Base-by-base conservation (phyloP, 306 rosid species). In the Quillaja saponaria region DNA sequence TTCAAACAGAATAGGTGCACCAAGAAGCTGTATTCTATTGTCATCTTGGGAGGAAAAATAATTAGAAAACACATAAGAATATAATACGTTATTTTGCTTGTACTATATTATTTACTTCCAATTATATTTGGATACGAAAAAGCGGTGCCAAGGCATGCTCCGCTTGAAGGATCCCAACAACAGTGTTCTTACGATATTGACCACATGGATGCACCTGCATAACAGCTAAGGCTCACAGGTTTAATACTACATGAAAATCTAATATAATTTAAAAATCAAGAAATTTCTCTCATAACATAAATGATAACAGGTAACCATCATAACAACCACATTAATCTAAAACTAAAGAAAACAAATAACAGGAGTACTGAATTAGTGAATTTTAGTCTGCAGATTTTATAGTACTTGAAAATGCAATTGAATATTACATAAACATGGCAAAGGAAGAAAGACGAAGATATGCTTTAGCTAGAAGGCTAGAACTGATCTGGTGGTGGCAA, bases 181-280 rank as follows among this genome's bases (percentile, higher is more conserved):
- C 75, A 3, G 99, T 89, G 80, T 89, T 94, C 84, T 94, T 94
- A 16, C 97, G 92, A 78, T 94, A 94, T 71, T 94, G 97, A 78
- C 97, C 99, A 49, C 99, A 89, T 13, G 97, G 95, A 82, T 94
- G 99, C 51, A 92, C 99, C 97, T 89, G 66, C 20, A 68, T 58
- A 65, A 77, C 73, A 77, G 78, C 28, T 46, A 60, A 77, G 76
- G 61, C 40, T 54, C 63, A 77, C 35, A 80, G 61, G 65, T 63
- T 60, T 61, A 61, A 69, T 49, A 31, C 11, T 7, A 58, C 10
- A n/a, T 48, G 37, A 58, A 15, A 38, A 38, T 60, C 14, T 50
- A 6, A 67, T 35, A 25, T n/a, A 59, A 6, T 17, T 34, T 31
- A 44, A 20, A 11, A 46, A 45, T 58, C 35, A 18, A 34, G 9